phyloP scores from a whole-genome alignment of 108 stramenopile species.

The Cyclotella cryptica region DNA sequence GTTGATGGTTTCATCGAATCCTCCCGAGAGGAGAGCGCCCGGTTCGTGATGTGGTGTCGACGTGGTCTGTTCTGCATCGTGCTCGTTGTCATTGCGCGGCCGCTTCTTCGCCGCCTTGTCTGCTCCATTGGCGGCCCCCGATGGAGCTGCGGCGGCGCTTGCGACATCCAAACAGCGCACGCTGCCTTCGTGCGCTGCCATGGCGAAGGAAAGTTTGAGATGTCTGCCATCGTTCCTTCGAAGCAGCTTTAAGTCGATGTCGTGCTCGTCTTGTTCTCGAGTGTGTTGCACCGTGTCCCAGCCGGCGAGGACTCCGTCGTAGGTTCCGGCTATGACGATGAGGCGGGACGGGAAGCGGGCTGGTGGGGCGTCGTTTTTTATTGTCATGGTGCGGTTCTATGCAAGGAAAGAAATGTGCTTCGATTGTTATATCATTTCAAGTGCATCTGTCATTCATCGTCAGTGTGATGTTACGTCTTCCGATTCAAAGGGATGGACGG shows the following conservation, averaged over 20 bases:
- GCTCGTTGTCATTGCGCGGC: slow-evolving; percentile 8
- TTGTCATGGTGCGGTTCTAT: neutral
- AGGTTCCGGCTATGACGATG: slow-evolving; percentile 77
- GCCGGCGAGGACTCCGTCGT: slow-evolving; percentile 91
- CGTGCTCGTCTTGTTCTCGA: slow-evolving; percentile 29
- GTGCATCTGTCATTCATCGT: too few relatives aligned
- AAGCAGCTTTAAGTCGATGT: slow-evolving; percentile 33
- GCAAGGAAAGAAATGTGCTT: too few relatives aligned
- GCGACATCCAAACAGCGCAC: slow-evolving; percentile 70
- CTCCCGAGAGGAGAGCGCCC: slow-evolving; percentile 78
- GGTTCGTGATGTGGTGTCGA: slow-evolving; percentile 48
- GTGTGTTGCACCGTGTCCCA: slow-evolving; percentile 70
- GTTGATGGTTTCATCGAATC: slow-evolving; percentile 82
- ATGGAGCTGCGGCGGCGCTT: slow-evolving; percentile 27
- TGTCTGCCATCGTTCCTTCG: slow-evolving; percentile 35
- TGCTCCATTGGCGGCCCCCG: too few relatives aligned
- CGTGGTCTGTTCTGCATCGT: neutral
- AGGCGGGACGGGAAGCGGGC: slow-evolving; percentile 36
- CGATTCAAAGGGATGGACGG: too few relatives aligned
- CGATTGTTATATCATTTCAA: too few relatives aligned
- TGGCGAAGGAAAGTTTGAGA: slow-evolving; percentile 79
- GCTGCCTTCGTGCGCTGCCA: slow-evolving; percentile 79
- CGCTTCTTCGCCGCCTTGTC: slow-evolving; percentile 13
- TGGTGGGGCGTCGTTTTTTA: neutral
- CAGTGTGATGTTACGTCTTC: too few relatives aligned